These are phyloP conservation scores for Mycena metata DNA, from an alignment of 768 basidiomycete genomes.

Conservation along the genomic window DNA sequence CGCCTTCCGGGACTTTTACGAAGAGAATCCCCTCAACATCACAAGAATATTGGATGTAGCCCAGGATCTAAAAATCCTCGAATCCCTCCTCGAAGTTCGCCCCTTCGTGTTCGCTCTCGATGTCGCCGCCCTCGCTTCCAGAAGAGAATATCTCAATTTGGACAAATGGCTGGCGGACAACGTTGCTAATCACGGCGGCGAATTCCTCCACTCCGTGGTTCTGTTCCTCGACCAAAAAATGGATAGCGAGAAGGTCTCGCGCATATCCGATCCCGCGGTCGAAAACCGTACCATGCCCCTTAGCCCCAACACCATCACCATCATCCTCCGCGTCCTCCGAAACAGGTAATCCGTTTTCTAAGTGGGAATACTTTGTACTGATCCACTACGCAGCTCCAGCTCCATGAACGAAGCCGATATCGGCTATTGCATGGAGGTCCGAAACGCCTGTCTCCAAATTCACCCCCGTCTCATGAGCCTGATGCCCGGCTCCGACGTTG, in stretches of 20 bases:
- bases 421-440: slow-evolving; percentile 90
- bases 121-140: slow-evolving; percentile 92
- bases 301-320: slow-evolving; percentile 90
- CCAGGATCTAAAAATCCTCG: slow-evolving; percentile 95
- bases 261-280: slow-evolving; percentile 81
- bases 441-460: slow-evolving; percentile 93
- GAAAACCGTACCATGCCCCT: slow-evolving; percentile 89
- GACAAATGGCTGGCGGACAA: slow-evolving; percentile 97
- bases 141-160: slow-evolving; percentile 93
- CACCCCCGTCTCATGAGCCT: slow-evolving; percentile 97
- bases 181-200: slow-evolving; percentile 82
- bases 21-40: slow-evolving; percentile 92
- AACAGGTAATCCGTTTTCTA: slow-evolving; percentile 69
- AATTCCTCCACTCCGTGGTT: slow-evolving; percentile 90
- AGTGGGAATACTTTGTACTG: slow-evolving; percentile 5
- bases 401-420: slow-evolving; percentile 85
- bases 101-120: slow-evolving; percentile 94
- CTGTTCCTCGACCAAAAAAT: slow-evolving; percentile 94
- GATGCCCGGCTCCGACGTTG: slow-evolving; percentile 85
- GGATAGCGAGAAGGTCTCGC: slow-evolving; percentile 84
- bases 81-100: slow-evolving; percentile 90
- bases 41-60: slow-evolving; percentile 95
- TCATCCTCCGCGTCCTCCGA: slow-evolving; percentile 91
- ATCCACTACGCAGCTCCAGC: slow-evolving; percentile 64
- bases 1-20: slow-evolving; percentile 93